phyloP scores from a whole-genome alignment of 768 basidiomycete genomes.

The Hysterangium stoloniferum region DNA sequence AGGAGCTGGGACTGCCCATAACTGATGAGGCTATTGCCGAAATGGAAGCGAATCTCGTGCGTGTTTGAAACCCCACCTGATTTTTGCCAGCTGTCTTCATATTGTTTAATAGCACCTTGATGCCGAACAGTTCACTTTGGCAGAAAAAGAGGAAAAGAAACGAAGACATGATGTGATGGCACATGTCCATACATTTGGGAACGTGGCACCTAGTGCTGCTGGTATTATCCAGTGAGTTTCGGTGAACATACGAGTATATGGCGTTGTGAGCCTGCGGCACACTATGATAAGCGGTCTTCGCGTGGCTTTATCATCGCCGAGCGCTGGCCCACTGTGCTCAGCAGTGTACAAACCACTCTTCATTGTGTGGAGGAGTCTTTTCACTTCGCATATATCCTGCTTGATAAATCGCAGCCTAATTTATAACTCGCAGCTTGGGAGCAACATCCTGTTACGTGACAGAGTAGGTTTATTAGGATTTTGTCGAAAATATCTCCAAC shows the following conservation, averaged over 20 bases:
- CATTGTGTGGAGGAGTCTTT: not conserved
- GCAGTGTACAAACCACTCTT: no score
- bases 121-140: slow-evolving; percentile 83
- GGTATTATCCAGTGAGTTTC: slow-evolving; percentile 84
- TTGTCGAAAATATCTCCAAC: not conserved
- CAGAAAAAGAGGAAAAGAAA: slow-evolving; percentile 94
- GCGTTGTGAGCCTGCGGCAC: no score
- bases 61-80: slow-evolving; percentile 19
- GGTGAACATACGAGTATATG: no score
- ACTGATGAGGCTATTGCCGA: slow-evolving; percentile 86
- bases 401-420: no score
- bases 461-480: slow-evolving; percentile 53
- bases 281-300: no score
- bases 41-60: slow-evolving; percentile 88
- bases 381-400: no score
- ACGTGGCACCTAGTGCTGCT: slow-evolving; percentile 87
- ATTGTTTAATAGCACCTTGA: slow-evolving; percentile 57
- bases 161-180: slow-evolving; percentile 99
- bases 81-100: no score
- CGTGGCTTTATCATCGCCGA: no score
- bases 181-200: slow-evolving; percentile 96
- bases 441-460: slow-evolving; percentile 99
- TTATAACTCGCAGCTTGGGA: slow-evolving; percentile 53
- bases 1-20: slow-evolving; percentile 88
- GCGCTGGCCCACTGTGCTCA: no score